Percentiles rank a stretch among this genome's conserved stretches.
Conservation (phyloP, 768 basidiomycete species). For the Boletus barrowsii region DNA sequence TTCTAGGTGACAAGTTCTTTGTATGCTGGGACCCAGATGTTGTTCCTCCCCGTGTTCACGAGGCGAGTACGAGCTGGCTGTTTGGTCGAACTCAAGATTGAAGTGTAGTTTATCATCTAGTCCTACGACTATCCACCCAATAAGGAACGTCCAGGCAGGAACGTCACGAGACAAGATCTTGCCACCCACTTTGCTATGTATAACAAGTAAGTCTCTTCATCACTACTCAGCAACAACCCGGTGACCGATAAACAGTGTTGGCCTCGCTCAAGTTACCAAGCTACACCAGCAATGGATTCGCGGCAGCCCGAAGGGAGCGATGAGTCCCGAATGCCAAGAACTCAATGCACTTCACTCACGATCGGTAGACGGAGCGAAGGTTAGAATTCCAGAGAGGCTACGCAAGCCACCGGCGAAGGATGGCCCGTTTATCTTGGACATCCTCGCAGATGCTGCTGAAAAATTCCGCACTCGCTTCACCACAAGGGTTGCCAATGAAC, state of each 20-base stretch:
- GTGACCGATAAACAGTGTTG: constrained; percentile 38
- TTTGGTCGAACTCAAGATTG: background rate
- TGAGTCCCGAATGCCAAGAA: constrained; percentile 66
- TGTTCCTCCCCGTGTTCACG: constrained; percentile 50
- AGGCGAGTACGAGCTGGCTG: constrained; percentile 35
- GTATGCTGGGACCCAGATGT: constrained; percentile 69
- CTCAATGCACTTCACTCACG: constrained; percentile 70
- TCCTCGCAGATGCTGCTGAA: constrained; percentile 45
- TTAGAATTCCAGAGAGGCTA: constrained; percentile 35
- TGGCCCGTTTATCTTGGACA: constrained; percentile 50
- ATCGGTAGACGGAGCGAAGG: constrained; percentile 61
- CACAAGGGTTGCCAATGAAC: constrained; percentile 21
- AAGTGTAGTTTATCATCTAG: constrained; percentile 27
- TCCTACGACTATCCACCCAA: constrained; percentile 68
- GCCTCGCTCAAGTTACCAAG: constrained; percentile 53
- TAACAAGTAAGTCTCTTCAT: constrained; percentile 45
- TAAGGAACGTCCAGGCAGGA: constrained; percentile 47
- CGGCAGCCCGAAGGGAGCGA: constrained; percentile 50
- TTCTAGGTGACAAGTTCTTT: constrained; percentile 59
- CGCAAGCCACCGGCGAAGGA: constrained; percentile 43
- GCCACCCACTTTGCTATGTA: constrained; percentile 65
- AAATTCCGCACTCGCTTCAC: constrained; percentile 46
- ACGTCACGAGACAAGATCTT: constrained; percentile 54
- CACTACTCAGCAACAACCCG: background rate
- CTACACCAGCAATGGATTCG: constrained; percentile 62